Evolutionary conservation across 208 protist genomes (phyloP).

Genomic region (Trypanosoma lewisi): DNA sequence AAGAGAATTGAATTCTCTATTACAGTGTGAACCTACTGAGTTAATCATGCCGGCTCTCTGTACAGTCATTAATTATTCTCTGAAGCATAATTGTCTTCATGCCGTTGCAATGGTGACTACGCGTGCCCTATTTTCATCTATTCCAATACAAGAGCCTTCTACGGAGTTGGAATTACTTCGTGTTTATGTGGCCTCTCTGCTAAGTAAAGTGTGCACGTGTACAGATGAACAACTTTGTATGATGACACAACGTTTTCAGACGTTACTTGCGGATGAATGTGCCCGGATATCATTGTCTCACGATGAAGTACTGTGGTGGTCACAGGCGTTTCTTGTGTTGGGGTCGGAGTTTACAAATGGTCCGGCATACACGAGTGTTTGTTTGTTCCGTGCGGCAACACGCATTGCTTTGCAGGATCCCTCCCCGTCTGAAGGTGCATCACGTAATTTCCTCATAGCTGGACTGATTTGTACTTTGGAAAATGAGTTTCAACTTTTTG

Average conservation of each 20-base stretch:
- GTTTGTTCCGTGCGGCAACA: conserved; percentile 15
- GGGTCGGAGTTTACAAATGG: conserved; percentile 26
- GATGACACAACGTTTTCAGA: conserved; percentile 9
- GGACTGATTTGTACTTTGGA: conserved; percentile 24
- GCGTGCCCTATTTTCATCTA: conserved; percentile 15
- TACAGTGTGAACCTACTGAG: conserved; percentile 19
- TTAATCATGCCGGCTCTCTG: conserved; percentile 25
- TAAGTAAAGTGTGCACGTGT: conserved; percentile 9
- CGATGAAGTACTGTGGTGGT: conserved; percentile 28
- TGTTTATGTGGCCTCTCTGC: conserved; percentile 22
- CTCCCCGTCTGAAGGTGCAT: not conserved
- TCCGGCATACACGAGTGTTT: conserved; percentile 17
- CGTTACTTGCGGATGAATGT: conserved; percentile 13
- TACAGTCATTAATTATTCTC: conserved; percentile 25
- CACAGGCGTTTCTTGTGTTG: conserved; percentile 23
- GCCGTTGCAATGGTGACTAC: conserved; percentile 15
- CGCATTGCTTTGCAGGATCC: conserved; percentile 15
- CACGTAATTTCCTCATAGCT: not conserved
- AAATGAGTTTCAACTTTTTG: conserved; percentile 29
- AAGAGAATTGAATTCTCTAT: conserved; percentile 18
- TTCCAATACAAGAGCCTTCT: not conserved
- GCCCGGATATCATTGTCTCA: conserved; percentile 9
- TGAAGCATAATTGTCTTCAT: conserved; percentile 10
- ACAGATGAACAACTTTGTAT: conserved; percentile 20
- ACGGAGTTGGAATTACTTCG: conserved; percentile 21